Evolutionary conservation across 805 yeast species (phyloP).

Genomic region (Kodamaea kakaduensis): DNA sequence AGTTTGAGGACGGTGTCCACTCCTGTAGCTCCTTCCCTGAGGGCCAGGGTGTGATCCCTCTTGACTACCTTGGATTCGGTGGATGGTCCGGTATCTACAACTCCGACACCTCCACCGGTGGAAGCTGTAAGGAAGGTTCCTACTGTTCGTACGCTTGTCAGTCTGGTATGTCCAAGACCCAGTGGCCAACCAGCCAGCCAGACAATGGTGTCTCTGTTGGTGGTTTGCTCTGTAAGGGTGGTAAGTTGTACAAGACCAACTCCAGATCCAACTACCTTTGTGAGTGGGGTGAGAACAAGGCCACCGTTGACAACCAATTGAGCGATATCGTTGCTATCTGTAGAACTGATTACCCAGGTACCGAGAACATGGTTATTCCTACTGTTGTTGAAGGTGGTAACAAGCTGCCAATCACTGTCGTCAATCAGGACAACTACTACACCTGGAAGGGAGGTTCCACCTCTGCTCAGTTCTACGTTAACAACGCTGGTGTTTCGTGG

Average conservation of each 20-base stretch:
- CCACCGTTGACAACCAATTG: constrained; percentile 63
- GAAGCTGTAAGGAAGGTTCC: constrained; percentile 78
- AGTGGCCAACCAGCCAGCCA: constrained; percentile 92
- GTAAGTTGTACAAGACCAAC: constrained; percentile 82
- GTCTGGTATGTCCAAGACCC: constrained; percentile 98
- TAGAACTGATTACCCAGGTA: constrained; percentile 99
- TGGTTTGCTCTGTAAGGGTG: constrained; percentile 82
- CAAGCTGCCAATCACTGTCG: constrained; percentile 68
- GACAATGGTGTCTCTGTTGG: constrained; percentile 87
- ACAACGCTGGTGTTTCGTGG: constrained; percentile 88
- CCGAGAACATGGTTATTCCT: constrained; percentile 97
- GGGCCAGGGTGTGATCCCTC: constrained; percentile 78
- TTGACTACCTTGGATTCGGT: constrained; percentile 70
- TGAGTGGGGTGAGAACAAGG: constrained; percentile 77
- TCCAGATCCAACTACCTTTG: constrained; percentile 65
- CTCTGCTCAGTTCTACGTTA: constrained; percentile 95
- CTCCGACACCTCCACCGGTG: constrained; percentile 55
- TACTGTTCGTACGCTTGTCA: constrained; percentile 99
- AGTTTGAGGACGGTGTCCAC: constrained; percentile 70
- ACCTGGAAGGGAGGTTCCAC: constrained; percentile 77
- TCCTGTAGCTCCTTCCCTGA: constrained; percentile 68
- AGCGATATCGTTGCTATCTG: constrained; percentile 76
- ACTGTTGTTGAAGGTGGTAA: constrained; percentile 73
- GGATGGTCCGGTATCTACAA: constrained; percentile 80
- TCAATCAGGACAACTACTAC: constrained; percentile 73